phyloP scores from a whole-genome alignment of 2,329 filamentous ascomycete species.

The Mycosphaerella sp. region DNA sequence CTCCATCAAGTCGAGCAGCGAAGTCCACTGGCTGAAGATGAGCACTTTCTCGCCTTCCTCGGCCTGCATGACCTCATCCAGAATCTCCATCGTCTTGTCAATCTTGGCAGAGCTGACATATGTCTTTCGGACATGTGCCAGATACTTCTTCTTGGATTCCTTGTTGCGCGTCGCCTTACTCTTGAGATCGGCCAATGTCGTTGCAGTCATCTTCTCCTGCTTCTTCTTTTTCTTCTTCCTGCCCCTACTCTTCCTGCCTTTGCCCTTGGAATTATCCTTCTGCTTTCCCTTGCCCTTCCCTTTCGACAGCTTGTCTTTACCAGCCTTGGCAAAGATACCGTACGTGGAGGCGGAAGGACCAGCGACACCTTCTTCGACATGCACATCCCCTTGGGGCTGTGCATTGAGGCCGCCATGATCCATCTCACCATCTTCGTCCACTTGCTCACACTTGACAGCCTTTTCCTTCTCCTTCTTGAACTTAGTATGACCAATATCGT shows the following conservation, averaged over 20 bases:
- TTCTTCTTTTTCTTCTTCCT: conserved; percentile 23
- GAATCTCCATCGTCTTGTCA: conserved; percentile 59
- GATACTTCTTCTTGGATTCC: conserved; percentile 61
- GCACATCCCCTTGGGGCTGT: neutral
- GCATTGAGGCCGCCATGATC: conserved; percentile 6
- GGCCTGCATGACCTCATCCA: conserved; percentile 45
- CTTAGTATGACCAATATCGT: conserved; percentile 10
- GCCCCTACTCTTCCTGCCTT: conserved; percentile 8
- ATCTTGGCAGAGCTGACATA: conserved; percentile 74
- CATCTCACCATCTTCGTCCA: conserved; percentile 1
- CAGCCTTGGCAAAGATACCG: conserved; percentile 14
- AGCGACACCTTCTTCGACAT: conserved; percentile 8
- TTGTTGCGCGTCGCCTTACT: conserved; percentile 59
- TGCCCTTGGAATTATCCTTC: conserved; percentile 10
- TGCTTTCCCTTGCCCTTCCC: neutral
- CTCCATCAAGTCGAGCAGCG: conserved; percentile 69
- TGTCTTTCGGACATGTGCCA: conserved; percentile 58
- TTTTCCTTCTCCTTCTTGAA: conserved; percentile 11
- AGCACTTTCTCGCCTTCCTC: conserved; percentile 65
- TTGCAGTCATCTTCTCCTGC: conserved; percentile 31
- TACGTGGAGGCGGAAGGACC: conserved; percentile 5
- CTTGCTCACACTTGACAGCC: conserved; percentile 1
- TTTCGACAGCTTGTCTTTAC: conserved; percentile 12
- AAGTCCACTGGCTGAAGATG: conserved; percentile 76
- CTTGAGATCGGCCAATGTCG: conserved; percentile 59